Base-by-base conservation (phyloP, 1,284 basidiomycete species). In the Puccinia coronata region DNA sequence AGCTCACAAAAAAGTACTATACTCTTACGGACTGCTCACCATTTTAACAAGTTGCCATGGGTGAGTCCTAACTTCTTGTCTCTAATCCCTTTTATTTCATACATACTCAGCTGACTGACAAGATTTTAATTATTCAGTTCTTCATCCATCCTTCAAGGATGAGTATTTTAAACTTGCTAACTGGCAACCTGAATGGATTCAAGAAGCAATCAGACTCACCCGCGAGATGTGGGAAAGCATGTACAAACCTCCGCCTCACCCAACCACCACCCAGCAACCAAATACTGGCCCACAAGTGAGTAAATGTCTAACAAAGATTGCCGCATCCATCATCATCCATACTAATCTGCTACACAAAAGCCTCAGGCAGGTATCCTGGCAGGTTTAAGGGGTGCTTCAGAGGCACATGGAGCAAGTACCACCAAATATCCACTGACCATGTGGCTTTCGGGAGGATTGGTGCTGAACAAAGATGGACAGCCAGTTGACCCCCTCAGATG, bases 21-120 rank as follows among this genome's bases (percentile, higher is more conserved):
- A 61, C 59, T 16, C 25, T 65, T 5, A 65, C 61, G 18, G 61
- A 65, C 31, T 65, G 61, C 39, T 65, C 61, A 23, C 28, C 61
- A 2, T 65, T 65, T 6, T 65, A 65, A 11, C 34, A n/a, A 28
- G 20, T 39, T 39, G 61, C 34, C 20, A 39, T 65, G 34, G 61
- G 34, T 36, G 31, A 25, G 25, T 28, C n/a, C n/a, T n/a, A n/a
- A n/a, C 31, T 57, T 57, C 43, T 16, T 9, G 9, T n/a, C 2
- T n/a, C 31, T 6, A 8, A 57, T 28, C 31, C 5, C 8, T 57
- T 28, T 6, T 57, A 28, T 25, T 8, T 57, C 55, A 57, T 28
- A n/a, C n/a, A n/a, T n/a, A n/a, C n/a, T n/a, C n/a, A n/a, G n/a
- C n/a, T 28, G 8, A 28, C 55, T 57, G 14, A 57, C 25, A 6